phyloP scores from a whole-genome alignment of 75 land plant species.

The Gnetum montanum region DNA sequence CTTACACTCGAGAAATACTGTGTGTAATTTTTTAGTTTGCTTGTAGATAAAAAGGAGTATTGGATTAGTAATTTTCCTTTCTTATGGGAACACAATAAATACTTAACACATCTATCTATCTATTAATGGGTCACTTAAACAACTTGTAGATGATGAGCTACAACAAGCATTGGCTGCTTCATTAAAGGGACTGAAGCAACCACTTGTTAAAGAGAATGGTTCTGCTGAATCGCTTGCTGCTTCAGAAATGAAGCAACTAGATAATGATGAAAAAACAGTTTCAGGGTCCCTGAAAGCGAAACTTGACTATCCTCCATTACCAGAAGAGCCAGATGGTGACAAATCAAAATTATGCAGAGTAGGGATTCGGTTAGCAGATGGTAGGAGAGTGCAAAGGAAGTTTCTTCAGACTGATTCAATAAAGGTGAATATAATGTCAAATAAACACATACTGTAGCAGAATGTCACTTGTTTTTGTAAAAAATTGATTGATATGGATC shows the following conservation, averaged over 20 bases:
- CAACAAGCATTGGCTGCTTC: conserved; percentile 63
- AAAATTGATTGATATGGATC: background rate
- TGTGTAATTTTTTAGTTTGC: too few relatives aligned
- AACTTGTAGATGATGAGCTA: conserved; percentile 49
- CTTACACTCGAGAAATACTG: too few relatives aligned
- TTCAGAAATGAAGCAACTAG: conserved; percentile 9
- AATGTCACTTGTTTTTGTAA: conserved; percentile 1
- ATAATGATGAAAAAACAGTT: conserved; percentile 10
- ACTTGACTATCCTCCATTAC: conserved; percentile 55
- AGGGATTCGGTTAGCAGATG: conserved; percentile 88
- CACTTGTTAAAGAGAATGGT: background rate
- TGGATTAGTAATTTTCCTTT: too few relatives aligned
- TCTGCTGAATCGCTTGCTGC: background rate
- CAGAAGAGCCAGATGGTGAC: conserved; percentile 77
- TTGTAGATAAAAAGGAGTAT: too few relatives aligned
- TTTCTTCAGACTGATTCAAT: conserved; percentile 70
- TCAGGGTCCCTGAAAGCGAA: conserved; percentile 10
- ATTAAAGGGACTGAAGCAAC: conserved; percentile 29
- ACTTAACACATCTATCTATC: background rate
- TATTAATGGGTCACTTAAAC: conserved; percentile 14
- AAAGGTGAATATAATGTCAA: too few relatives aligned
- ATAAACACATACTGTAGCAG: background rate
- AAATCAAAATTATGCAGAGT: conserved; percentile 58
- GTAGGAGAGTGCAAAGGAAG: conserved; percentile 70
- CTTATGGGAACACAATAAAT: too few relatives aligned